A percentile compares a stretch with the other conserved stretches of the same genome.
Evolutionary conservation across 2,329 filamentous ascomycete species (phyloP).

Genomic region (Colletotrichum melonis): DNA sequence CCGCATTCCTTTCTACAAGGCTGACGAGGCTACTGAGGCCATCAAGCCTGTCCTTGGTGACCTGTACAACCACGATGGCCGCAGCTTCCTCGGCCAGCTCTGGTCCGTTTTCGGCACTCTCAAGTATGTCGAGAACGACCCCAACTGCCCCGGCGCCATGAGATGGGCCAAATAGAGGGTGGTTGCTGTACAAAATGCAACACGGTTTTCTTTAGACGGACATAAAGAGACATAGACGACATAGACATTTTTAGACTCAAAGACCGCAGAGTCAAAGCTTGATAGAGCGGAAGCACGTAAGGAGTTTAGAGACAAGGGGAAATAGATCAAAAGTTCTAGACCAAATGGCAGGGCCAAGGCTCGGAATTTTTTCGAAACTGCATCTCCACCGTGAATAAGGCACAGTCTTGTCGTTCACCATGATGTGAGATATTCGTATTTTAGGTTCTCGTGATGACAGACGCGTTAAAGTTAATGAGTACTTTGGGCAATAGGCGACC

Average conservation of each 20-base stretch:
- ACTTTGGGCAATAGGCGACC: background rate
- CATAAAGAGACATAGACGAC: slow-evolving; percentile 8
- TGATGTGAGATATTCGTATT: background rate
- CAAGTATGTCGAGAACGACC: slow-evolving; percentile 58
- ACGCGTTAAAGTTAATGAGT: background rate
- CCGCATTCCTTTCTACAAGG: slow-evolving; percentile 70
- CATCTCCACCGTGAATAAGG: background rate
- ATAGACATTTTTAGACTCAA: slow-evolving; percentile 17
- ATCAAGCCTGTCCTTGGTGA: slow-evolving; percentile 67
- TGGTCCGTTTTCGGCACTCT: slow-evolving; percentile 59
- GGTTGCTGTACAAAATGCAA: background rate
- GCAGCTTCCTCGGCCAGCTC: slow-evolving; percentile 57
- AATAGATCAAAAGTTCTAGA: slow-evolving; percentile 1
- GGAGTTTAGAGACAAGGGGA: background rate
- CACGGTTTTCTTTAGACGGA: background rate
- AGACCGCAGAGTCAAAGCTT: background rate
- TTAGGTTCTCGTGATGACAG: background rate
- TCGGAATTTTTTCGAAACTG: background rate
- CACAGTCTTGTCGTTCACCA: background rate
- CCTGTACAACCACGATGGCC: slow-evolving; percentile 60
- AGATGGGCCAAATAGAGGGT: slow-evolving; percentile 44
- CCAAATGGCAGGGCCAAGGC: background rate
- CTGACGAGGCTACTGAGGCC: slow-evolving; percentile 67
- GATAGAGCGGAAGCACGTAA: background rate
- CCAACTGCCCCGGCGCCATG: slow-evolving; percentile 48